Evolutionary conservation across 108 stramenopile species (phyloP).

Genomic region (Mediolabrus comicus): DNA sequence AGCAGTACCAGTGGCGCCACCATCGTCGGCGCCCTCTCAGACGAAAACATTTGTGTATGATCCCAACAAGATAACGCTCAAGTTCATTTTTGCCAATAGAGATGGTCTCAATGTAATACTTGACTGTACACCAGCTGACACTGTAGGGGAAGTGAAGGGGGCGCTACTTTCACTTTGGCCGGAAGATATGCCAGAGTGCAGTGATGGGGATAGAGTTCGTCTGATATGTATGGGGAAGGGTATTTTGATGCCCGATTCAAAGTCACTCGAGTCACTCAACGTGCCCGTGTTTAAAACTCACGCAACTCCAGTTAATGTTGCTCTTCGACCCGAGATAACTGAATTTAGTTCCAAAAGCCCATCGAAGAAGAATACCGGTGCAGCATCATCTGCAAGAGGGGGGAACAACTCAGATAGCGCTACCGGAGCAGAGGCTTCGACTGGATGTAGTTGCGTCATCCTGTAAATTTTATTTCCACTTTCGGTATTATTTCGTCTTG

Average conservation of each 20-base stretch:
- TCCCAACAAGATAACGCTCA: slow-evolving; percentile 76
- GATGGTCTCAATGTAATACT: slow-evolving; percentile 78
- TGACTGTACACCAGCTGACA: slow-evolving; percentile 73
- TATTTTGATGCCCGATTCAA: slow-evolving; percentile 73
- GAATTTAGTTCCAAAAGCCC: not conserved
- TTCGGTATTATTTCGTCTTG: not conserved
- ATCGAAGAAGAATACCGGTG: slow-evolving; percentile 9
- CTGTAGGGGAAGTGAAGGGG: slow-evolving; percentile 79
- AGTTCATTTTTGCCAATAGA: slow-evolving; percentile 82
- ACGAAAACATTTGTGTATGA: slow-evolving; percentile 43
- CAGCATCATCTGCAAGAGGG: slow-evolving; percentile 11
- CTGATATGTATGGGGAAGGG: slow-evolving; percentile 92
- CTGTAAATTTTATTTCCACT: no score
- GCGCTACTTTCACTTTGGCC: slow-evolving; percentile 84
- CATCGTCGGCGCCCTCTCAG: not conserved
- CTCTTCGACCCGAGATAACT: slow-evolving; percentile 55
- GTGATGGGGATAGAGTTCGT: slow-evolving; percentile 64
- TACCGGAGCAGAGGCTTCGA: slow-evolving; percentile 8
- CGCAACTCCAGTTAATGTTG: slow-evolving; percentile 86
- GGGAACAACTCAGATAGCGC: slow-evolving; percentile 14
- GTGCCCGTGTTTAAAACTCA: slow-evolving; percentile 88
- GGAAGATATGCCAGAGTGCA: slow-evolving; percentile 67
- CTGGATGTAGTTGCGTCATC: slow-evolving; percentile 29
- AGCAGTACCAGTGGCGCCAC: not conserved
- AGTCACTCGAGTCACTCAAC: slow-evolving; percentile 63